Evolutionary conservation across 2,329 filamentous ascomycete genomes (phyloP).

Genomic region (Colletotrichum sp.): DNA sequence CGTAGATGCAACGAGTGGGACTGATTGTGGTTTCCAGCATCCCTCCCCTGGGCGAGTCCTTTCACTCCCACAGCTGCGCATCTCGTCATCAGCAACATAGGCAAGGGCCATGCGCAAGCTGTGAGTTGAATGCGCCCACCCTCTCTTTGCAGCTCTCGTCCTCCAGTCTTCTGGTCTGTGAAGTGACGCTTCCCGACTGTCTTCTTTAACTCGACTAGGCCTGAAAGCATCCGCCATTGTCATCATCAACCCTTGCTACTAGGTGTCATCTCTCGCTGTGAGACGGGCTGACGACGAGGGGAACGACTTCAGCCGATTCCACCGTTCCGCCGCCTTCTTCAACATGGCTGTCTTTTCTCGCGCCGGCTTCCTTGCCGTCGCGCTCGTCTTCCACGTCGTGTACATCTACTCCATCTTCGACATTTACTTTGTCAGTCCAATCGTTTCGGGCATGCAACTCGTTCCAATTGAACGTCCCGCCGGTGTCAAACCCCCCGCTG

Average conservation of each 20-base stretch:
- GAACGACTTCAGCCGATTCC: not conserved
- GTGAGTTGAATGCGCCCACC: slow-evolving; percentile 4
- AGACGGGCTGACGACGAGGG: not conserved
- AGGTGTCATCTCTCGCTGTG: not conserved
- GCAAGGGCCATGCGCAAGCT: not conserved
- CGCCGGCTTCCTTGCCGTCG: slow-evolving; percentile 84
- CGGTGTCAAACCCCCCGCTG: slow-evolving; percentile 75
- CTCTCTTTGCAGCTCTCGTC: not conserved
- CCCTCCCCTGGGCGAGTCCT: not conserved
- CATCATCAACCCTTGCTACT: not conserved
- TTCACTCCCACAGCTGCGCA: not conserved
- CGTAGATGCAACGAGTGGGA: not conserved
- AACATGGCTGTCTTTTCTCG: slow-evolving; percentile 65
- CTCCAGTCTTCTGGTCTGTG: not conserved
- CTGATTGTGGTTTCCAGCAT: not conserved
- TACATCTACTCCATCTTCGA: slow-evolving; percentile 98
- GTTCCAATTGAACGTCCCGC: slow-evolving; percentile 71
- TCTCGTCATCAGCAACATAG: not conserved
- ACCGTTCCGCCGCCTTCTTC: not conserved
- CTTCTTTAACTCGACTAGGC: not conserved
- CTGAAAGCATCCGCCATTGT: not conserved
- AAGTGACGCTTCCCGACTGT: not conserved
- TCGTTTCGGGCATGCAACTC: slow-evolving; percentile 92
- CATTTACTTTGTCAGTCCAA: slow-evolving; percentile 97
- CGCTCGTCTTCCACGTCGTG: slow-evolving; percentile 89